Conservation (phyloP, 805 yeast genomes). For the Candida loeiensis region DNA sequence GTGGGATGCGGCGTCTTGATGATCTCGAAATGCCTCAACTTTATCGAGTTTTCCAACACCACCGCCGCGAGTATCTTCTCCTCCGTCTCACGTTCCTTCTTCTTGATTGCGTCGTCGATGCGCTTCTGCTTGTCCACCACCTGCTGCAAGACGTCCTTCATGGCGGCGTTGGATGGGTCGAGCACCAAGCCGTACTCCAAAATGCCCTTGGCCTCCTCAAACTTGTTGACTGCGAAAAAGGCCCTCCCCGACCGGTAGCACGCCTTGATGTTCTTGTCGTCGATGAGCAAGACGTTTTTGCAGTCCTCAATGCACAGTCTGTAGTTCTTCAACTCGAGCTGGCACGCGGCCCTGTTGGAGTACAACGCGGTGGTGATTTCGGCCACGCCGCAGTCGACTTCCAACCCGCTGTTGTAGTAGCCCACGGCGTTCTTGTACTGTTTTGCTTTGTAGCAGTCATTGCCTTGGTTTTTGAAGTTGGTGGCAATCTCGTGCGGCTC, state of each 20-base stretch:
- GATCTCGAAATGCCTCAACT: slow-evolving; percentile 52
- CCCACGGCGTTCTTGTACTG: slow-evolving; percentile 74
- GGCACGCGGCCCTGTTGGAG: slow-evolving; percentile 87
- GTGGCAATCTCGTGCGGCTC: slow-evolving; percentile 89
- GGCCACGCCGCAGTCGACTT: slow-evolving; percentile 56
- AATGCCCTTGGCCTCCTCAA: slow-evolving; percentile 69
- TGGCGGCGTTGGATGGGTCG: slow-evolving; percentile 57
- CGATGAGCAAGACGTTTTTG: slow-evolving; percentile 59
- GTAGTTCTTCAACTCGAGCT: slow-evolving; percentile 79
- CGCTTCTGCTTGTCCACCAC: slow-evolving; percentile 37
- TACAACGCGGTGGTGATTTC: slow-evolving; percentile 60
- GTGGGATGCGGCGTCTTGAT: slow-evolving; percentile 52
- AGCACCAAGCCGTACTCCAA: slow-evolving; percentile 60
- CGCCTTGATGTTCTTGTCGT: slow-evolving; percentile 77
- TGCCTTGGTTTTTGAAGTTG: slow-evolving; percentile 90
- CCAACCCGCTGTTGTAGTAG: slow-evolving; percentile 76
- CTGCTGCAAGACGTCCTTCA: slow-evolving; percentile 43
- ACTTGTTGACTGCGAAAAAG: slow-evolving; percentile 59
- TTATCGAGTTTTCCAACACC: slow-evolving; percentile 56
- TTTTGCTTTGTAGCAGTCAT: slow-evolving; percentile 72
- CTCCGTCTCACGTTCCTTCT: slow-evolving; percentile 36
- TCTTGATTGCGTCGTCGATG: slow-evolving; percentile 26
- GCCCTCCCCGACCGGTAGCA: slow-evolving; percentile 83
- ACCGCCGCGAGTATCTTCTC: slow-evolving; percentile 39
- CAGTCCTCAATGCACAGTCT: slow-evolving; percentile 86